A percentile compares a stretch with the other conserved stretches of the same genome.
phyloP scores from a whole-genome alignment of 306 rosid species.

The Mimosa bimucronata region DNA sequence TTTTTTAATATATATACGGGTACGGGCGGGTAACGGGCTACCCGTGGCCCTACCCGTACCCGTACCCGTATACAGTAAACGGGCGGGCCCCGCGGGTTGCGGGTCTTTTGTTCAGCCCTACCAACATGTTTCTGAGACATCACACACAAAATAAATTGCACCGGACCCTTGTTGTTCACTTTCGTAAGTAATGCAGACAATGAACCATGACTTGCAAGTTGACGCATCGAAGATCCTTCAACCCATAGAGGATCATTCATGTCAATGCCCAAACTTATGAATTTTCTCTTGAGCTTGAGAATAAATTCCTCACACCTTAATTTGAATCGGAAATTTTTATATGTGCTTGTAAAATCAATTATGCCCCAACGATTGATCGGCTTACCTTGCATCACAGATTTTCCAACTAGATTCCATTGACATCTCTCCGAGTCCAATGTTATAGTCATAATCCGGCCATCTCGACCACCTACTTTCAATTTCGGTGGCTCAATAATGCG shows the following conservation, averaged over 20 bases:
- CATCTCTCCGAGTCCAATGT: constrained; percentile 63
- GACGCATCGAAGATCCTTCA: constrained; percentile 50
- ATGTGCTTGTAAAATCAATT: constrained; percentile 53
- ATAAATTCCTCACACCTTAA: constrained; percentile 47
- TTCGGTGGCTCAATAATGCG: constrained; percentile 75
- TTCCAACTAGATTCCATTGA: constrained; percentile 74
- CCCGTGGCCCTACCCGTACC: too few relatives aligned
- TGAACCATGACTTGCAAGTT: constrained; percentile 34
- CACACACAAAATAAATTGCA: constrained; percentile 74
- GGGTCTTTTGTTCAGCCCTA: constrained; percentile 44
- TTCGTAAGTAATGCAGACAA: constrained; percentile 57
- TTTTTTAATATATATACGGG: too few relatives aligned
- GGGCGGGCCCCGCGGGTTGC: too few relatives aligned
- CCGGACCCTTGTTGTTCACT: constrained; percentile 23
- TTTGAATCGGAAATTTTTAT: background rate
- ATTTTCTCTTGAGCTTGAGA: constrained; percentile 48
- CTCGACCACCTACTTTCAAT: constrained; percentile 60
- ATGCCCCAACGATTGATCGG: constrained; percentile 62
- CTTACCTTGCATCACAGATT: constrained; percentile 63
- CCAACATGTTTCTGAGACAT: constrained; percentile 62
- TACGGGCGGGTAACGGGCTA: too few relatives aligned
- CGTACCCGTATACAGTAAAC: too few relatives aligned
- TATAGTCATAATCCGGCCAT: constrained; percentile 49
- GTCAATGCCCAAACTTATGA: constrained; percentile 58
- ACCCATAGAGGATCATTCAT: constrained; percentile 57